A percentile compares a stretch with the other conserved stretches of the same genome.
Conservation (phyloP, 2,329 filamentous ascomycete genomes). For the Scedosporium dehoogii region DNA sequence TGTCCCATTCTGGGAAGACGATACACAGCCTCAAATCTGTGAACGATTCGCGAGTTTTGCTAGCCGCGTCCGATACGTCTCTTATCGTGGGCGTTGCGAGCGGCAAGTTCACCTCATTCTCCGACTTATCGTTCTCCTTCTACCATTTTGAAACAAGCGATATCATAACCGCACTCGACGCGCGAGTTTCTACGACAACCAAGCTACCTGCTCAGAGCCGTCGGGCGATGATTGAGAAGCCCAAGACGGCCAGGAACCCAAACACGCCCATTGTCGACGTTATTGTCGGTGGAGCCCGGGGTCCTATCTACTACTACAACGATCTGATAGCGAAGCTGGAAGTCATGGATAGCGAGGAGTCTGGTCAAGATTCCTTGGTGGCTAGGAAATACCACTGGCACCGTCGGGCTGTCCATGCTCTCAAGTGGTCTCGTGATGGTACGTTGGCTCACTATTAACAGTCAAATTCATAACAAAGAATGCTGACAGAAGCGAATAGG, state of each 20-base stretch:
- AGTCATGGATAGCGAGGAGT: slow-evolving; percentile 25
- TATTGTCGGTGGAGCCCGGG: slow-evolving; percentile 65
- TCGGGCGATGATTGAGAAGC: slow-evolving; percentile 11
- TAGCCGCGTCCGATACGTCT: not conserved
- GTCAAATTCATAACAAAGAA: not conserved
- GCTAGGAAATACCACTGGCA: slow-evolving; percentile 83
- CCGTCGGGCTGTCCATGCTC: slow-evolving; percentile 65
- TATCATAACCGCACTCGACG: slow-evolving; percentile 57
- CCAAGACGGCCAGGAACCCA: slow-evolving; percentile 9
- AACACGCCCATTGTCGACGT: slow-evolving; percentile 50
- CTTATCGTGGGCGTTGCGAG: slow-evolving; percentile 1
- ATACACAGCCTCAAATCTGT: slow-evolving; percentile 1
- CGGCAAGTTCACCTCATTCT: not conserved
- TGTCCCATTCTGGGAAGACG: not conserved
- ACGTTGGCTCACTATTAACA: slow-evolving; percentile 14
- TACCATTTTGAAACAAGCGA: slow-evolving; percentile 51
- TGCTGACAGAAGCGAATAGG: slow-evolving; percentile 40
- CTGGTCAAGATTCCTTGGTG: slow-evolving; percentile 38
- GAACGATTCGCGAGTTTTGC: not conserved
- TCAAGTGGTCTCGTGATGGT: slow-evolving; percentile 93
- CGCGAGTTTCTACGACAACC: slow-evolving; percentile 30
- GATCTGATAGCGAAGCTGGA: slow-evolving; percentile 56
- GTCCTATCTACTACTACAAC: slow-evolving; percentile 72
- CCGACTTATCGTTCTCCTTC: slow-evolving; percentile 40
- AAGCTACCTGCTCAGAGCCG: slow-evolving; percentile 14